Evolutionary conservation across 257 asterid genomes (phyloP).

Genomic region (Plantago ovata): DNA sequence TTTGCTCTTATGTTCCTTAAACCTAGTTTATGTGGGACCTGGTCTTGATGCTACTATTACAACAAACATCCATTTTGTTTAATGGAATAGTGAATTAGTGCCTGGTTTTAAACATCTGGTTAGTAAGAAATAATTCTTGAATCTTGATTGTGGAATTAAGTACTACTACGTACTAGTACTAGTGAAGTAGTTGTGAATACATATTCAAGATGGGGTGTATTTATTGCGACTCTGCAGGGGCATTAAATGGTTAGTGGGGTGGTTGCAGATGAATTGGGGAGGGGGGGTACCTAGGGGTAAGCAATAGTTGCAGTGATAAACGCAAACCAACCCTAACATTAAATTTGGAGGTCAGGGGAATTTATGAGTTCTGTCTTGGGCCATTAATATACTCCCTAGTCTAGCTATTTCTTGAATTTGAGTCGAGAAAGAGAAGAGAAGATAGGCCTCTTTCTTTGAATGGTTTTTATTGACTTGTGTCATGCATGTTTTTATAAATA

Average conservation of each 20-base stretch:
- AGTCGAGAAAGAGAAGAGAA: not conserved
- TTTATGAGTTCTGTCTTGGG: constrained; percentile 37
- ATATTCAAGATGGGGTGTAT: not conserved
- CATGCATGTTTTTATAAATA: not conserved
- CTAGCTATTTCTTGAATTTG: no score
- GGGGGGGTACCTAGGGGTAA: not conserved
- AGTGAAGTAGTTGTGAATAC: no score
- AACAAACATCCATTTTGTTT: constrained; percentile 7
- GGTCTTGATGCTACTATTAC: no score
- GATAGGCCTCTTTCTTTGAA: not conserved
- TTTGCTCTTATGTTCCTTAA: constrained; percentile 10
- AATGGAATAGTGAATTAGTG: not conserved
- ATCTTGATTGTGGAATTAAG: no score
- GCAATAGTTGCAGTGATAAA: constrained; percentile 37
- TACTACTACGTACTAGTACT: no score
- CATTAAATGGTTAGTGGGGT: constrained; percentile 30
- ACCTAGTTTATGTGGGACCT: not conserved
- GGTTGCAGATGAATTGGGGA: constrained; percentile 21
- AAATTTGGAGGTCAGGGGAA: constrained; percentile 32
- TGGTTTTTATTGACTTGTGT: not conserved
- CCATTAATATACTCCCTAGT: constrained; percentile 9
- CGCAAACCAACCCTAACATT: constrained; percentile 27
- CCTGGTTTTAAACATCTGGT: no score
- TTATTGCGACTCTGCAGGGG: constrained; percentile 23
- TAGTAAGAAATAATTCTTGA: no score